Conservation (phyloP, 208 protist species). For the Leishmania tropica region DNA sequence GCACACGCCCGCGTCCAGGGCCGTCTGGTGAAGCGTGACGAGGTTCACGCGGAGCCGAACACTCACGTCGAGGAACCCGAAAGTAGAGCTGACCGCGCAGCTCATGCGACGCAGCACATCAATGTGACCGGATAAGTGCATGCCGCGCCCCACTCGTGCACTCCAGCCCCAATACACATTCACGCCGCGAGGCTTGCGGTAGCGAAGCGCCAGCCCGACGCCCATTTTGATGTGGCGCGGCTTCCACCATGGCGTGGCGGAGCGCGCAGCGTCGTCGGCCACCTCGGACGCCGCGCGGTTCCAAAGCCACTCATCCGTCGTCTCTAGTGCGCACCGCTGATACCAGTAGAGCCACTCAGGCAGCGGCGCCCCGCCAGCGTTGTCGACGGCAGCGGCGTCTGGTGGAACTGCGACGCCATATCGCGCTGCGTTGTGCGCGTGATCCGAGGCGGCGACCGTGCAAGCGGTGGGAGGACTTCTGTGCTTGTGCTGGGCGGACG, state of each 20-base stretch:
- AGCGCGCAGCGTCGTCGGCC: constrained; percentile 10
- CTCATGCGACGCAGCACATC: constrained; percentile 77
- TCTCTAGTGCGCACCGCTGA: constrained; percentile 27
- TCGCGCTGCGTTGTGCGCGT: neutral
- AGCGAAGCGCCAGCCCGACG: constrained; percentile 63
- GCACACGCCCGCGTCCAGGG: constrained; percentile 59
- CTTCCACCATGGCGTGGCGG: constrained; percentile 39
- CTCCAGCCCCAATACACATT: constrained; percentile 78
- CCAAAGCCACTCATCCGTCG: constrained; percentile 37
- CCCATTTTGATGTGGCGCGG: constrained; percentile 64
- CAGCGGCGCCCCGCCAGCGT: neutral
- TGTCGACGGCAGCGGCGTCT: neutral
- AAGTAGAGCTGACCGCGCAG: constrained; percentile 57
- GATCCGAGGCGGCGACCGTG: neutral
- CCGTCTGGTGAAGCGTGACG: constrained; percentile 76
- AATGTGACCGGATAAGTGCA: constrained; percentile 60
- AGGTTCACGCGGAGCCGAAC: constrained; percentile 73
- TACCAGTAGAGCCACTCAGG: constrained; percentile 30
- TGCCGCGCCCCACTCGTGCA: constrained; percentile 42
- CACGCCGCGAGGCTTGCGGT: constrained; percentile 68
- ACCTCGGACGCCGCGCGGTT: constrained; percentile 24
- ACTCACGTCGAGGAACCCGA: constrained; percentile 47
- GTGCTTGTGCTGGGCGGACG: neutral
- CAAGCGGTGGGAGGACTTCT: neutral
- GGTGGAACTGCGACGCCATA: neutral